Base-by-base conservation (phyloP, 2,329 filamentous ascomycete species). In the Diaporthe sp. region DNA sequence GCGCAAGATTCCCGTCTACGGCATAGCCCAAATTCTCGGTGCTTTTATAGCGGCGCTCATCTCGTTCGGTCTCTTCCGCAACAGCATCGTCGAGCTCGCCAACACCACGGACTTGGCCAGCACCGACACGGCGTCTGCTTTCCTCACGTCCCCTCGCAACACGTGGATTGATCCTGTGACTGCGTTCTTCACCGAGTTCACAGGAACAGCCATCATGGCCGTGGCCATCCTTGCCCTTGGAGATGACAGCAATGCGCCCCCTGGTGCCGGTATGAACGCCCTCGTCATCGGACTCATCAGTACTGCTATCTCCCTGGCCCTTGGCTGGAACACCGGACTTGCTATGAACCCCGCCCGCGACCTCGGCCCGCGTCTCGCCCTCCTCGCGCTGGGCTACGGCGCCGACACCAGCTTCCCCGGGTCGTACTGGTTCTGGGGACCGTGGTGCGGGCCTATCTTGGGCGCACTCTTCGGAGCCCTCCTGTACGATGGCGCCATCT, bases 401-500 rank as follows among this genome's bases (percentile, higher is more conserved):
- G 79, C 76, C 68, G 83, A 82, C 73, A 46, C 31, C 13, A 81
- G 84, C n/a, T 86, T 88, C 76, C 83, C 79, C 4, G 82, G 85
- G 34, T 80, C 82, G 0, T 88, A 86, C 77, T 88, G 86, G 84
- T 85, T 89, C 74, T 88, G 85, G 79, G 86, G 84, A 49, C 84
- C 84, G 74, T 88, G 84, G 84, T 78, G 61, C 75, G 86, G 81
- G 15, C 83, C 84, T 0, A 74, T 84, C 28, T 77, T 76, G 60
- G 87, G 84, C 15, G 83, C 82, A 37, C 83, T 87, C 37, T 81
- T 85, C 55, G 86, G 87, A 0, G 87, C 81, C 12, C 87, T 88
- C 76, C 80, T 89, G 75, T 90, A 90, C 80, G 88, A 89, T 79
- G 83, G 86, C 76, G 85, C 84, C 78, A 88, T 86, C 77, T 89